Evolutionary conservation across 345 rosid species (phyloP).

Genomic region (Balakata baccata): DNA sequence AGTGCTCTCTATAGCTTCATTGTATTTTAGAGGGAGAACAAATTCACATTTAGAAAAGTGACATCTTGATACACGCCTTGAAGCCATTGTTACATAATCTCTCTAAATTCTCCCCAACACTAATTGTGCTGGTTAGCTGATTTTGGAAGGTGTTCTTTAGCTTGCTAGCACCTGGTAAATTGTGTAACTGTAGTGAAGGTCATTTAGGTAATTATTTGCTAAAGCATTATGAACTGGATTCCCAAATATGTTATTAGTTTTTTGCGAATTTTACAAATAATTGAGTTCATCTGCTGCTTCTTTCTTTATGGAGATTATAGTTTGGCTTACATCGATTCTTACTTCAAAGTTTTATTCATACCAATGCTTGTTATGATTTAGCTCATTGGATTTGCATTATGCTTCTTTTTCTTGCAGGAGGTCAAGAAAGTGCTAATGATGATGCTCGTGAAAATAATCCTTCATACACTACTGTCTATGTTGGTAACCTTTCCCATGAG

Average conservation of each 20-base stretch:
- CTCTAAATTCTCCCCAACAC: no score
- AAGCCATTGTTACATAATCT: no score
- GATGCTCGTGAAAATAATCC: constrained; percentile 46
- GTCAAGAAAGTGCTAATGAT: constrained; percentile 32
- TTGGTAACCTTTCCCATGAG: constrained; percentile 50
- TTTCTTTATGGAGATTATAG: background rate
- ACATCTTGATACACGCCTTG: no score
- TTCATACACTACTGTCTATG: constrained; percentile 51
- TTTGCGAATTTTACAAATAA: background rate
- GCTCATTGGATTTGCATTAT: background rate
- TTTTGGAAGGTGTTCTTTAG: background rate
- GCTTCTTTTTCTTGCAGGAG: constrained; percentile 14
- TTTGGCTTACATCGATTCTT: background rate
- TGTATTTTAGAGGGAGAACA: no score
- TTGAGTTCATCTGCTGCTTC: background rate
- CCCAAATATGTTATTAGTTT: background rate
- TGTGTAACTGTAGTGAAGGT: background rate
- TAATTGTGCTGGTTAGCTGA: background rate
- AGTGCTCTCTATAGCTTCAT: no score
- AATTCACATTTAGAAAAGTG: no score
- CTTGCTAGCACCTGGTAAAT: background rate
- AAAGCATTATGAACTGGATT: background rate
- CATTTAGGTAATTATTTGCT: background rate
- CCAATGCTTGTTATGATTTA: background rate
- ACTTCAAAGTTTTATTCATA: background rate